Base-by-base conservation (phyloP, 1,284 basidiomycete species). In the Anthracocystis panici-leucophaei region DNA sequence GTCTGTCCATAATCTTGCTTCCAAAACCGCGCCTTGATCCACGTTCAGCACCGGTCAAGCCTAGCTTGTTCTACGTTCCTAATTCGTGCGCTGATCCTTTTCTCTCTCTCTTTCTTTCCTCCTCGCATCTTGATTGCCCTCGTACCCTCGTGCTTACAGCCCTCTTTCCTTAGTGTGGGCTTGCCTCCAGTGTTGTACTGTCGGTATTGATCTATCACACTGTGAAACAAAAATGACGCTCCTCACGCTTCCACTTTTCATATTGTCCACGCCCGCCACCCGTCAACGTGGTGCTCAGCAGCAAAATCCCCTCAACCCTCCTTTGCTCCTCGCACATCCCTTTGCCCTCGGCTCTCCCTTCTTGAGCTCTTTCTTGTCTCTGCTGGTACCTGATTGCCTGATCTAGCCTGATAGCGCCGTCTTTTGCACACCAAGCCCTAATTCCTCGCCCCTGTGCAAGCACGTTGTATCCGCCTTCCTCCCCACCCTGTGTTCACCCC, bases 221-320 rank as follows among this genome's bases (percentile, higher is more conserved):
- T 38, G 25, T 23, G n/a, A 6, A 9, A n/a, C 50, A 23, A 55
- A 48, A 51, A 40, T 41, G 23, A 40, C 50, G 51, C 49, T 54
- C 16, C 27, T 31, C 31, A 21, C 29, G 9, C n/a, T 27, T 29
- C 41, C 41, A 8, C 33, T 50, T 21, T 12, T 46, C 57, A 38
- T 52, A 33, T 40, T 48, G 4, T 31, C 10, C 18, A 21, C 41
- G 41, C 27, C 57, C 44, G 18, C 57, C 35, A 21, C 42, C 40
- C 21, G 3, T 50, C 54, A 65, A 70, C 62, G 68, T 65, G 68
- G 61, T 41, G 25, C 20, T 29, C 54, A 55, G 42, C 51, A 61
- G 62, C 58, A 38, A 62, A 65, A 65, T 62, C 68, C 65, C 68
- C 68, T 71, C 68, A 71, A 56, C 68, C 68, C 68, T 57, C 55